These are phyloP conservation scores for Talaromyces liani DNA, from an alignment of 495 filamentous ascomycete genomes.

Conservation along the genomic window DNA sequence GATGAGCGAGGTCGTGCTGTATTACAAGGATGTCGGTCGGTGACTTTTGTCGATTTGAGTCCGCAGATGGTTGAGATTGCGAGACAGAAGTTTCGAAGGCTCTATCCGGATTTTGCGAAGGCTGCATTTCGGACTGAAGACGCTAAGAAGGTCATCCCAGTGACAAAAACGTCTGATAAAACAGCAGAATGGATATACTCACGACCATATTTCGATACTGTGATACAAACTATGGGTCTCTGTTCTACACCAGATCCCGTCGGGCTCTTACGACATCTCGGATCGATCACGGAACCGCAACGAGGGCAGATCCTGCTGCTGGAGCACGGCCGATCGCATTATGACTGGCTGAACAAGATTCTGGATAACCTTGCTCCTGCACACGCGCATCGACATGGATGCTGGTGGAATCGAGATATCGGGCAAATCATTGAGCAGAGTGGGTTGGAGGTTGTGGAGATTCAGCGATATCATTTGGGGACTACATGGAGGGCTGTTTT, in stretches of 20 bases:
- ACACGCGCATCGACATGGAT: conserved; percentile 82
- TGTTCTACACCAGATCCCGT: conserved; percentile 78
- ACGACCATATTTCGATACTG: conserved; percentile 59
- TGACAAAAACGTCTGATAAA: not conserved
- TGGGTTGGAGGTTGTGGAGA: conserved; percentile 71
- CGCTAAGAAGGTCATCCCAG: conserved; percentile 18
- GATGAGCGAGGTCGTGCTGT: conserved; percentile 46
- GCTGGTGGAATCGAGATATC: conserved; percentile 97
- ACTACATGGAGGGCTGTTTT: conserved; percentile 67
- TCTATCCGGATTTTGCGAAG: conserved; percentile 37
- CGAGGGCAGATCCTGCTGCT: conserved; percentile 74
- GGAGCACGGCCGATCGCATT: conserved; percentile 82
- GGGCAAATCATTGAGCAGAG: conserved; percentile 69
- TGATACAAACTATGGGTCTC: conserved; percentile 88
- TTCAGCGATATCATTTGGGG: conserved; percentile 64
- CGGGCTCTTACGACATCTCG: conserved; percentile 49
- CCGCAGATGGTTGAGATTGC: conserved; percentile 56
- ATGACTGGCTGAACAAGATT: conserved; percentile 66
- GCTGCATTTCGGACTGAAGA: conserved; percentile 38
- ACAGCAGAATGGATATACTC: not conserved
- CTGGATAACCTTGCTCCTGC: conserved; percentile 68
- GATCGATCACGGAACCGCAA: conserved; percentile 31
- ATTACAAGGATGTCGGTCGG: conserved; percentile 34
- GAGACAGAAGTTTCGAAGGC: conserved; percentile 46
- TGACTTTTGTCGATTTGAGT: conserved; percentile 61